These are phyloP conservation scores for Candida ovalis DNA, from an alignment of 805 yeast species.

Conservation along the genomic window DNA sequence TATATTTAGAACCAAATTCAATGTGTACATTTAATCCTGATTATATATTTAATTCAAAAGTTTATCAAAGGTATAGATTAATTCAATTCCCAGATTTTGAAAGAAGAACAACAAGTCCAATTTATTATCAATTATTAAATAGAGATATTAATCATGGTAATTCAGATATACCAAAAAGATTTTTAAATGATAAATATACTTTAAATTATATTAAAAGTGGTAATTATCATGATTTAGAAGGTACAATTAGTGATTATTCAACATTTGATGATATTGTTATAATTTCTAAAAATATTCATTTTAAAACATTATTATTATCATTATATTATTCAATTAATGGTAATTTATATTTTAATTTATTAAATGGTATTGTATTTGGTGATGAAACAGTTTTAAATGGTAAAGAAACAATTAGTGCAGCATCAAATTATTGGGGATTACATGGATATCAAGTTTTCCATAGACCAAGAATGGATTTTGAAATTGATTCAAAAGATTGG, in stretches of 20 bases:
- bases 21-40: conserved; percentile 60
- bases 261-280: conserved; percentile 63
- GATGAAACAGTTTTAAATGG: conserved; percentile 48
- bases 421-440: conserved; percentile 43
- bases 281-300: conserved; percentile 51
- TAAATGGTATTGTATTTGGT: conserved; percentile 46
- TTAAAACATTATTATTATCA: conserved; percentile 49
- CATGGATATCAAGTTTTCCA: conserved; percentile 45
- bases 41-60: conserved; percentile 46
- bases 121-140: conserved; percentile 55
- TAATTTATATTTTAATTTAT: conserved; percentile 46
- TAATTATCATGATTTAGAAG: conserved; percentile 55
- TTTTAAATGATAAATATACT: conserved; percentile 8
- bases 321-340: conserved; percentile 61
- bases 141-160: conserved; percentile 42
- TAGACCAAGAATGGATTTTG: conserved; percentile 7
- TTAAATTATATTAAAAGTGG: conserved; percentile 12
- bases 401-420: conserved; percentile 64
- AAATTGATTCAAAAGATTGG: conserved; percentile 2
- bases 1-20: conserved; percentile 66
- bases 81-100: conserved; percentile 77
- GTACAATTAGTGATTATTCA: conserved; percentile 58
- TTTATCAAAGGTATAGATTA: conserved; percentile 45
- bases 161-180: conserved; percentile 14
- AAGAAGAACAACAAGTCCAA: conserved; percentile 70